Evolutionary conservation across 2,329 filamentous ascomycete genomes (phyloP).

Genomic region (Chalaropsis ovoidea): DNA sequence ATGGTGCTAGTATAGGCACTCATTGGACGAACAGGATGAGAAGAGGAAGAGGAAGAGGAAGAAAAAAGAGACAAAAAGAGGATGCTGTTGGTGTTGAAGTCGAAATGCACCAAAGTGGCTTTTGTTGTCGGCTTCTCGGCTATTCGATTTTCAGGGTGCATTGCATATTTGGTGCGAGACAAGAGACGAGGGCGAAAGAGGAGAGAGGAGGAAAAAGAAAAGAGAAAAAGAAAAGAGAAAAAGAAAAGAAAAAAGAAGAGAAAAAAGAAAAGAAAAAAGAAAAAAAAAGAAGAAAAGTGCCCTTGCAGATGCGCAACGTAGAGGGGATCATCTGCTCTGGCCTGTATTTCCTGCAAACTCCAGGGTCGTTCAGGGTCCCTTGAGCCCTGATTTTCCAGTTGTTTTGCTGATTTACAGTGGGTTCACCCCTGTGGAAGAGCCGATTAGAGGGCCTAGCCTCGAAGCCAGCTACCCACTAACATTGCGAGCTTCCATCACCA

Average conservation of each 20-base stretch:
- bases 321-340: background rate
- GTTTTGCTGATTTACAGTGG: background rate
- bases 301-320: background rate
- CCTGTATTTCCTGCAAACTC: background rate
- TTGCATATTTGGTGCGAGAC: background rate
- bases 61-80: background rate
- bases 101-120: background rate
- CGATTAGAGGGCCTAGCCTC: background rate
- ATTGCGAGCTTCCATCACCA: background rate
- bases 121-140: conserved; percentile 5
- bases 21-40: background rate
- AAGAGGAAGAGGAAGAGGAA: background rate
- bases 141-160: background rate
- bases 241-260: too few species aligned
- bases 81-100: background rate
- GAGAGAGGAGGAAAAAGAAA: background rate
- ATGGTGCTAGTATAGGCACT: background rate
- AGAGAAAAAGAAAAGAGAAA: background rate
- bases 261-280: background rate
- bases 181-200: background rate
- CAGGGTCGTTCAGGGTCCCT: background rate
- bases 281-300: background rate
- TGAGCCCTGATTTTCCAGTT: background rate
- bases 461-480: background rate
- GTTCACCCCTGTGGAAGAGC: background rate